A percentile compares a stretch with the other conserved stretches of the same genome.
Conservation (phyloP, 345 rosid genomes). For the Kandelia obovata region DNA sequence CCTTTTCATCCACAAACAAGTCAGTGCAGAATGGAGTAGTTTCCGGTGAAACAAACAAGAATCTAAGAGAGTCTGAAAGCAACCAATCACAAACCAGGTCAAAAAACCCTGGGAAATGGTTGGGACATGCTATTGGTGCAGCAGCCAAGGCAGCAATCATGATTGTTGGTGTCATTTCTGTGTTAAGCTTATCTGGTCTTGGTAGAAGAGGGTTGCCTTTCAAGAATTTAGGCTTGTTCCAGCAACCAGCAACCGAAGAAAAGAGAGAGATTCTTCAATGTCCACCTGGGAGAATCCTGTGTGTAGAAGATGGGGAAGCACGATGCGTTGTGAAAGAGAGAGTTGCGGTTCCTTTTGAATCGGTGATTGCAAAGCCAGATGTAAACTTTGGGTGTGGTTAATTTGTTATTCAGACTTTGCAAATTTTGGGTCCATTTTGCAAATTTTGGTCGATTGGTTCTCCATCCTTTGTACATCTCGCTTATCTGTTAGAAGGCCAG, state of each 20-base stretch:
- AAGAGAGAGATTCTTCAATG: constrained; percentile 41
- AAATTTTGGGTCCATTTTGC: background rate
- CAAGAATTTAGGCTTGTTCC: constrained; percentile 39
- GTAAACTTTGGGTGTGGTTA: constrained; percentile 80
- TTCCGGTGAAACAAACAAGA: constrained; percentile 32
- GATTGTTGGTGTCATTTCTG: constrained; percentile 52
- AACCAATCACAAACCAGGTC: constrained; percentile 20
- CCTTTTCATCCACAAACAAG: constrained; percentile 33
- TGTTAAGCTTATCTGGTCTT: constrained; percentile 51
- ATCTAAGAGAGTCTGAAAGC: constrained; percentile 17
- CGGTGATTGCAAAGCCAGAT: constrained; percentile 52
- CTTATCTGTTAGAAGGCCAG: background rate
- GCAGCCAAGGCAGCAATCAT: constrained; percentile 60
- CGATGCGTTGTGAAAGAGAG: constrained; percentile 89
- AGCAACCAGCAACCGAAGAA: constrained; percentile 32
- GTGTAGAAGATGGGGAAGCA: constrained; percentile 62
- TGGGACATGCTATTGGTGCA: constrained; percentile 45
- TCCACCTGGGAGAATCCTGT: constrained; percentile 74
- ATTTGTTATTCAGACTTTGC: constrained; percentile 3
- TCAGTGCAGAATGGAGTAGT: constrained; percentile 40
- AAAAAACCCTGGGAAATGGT: constrained; percentile 29
- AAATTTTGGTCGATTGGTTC: constrained; percentile 8
- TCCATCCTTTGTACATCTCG: constrained; percentile 25
- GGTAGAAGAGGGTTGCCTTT: constrained; percentile 31
- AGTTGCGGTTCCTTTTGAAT: constrained; percentile 72